phyloP scores from a whole-genome alignment of 805 yeast species.

The Yamadazyma insecticola region DNA sequence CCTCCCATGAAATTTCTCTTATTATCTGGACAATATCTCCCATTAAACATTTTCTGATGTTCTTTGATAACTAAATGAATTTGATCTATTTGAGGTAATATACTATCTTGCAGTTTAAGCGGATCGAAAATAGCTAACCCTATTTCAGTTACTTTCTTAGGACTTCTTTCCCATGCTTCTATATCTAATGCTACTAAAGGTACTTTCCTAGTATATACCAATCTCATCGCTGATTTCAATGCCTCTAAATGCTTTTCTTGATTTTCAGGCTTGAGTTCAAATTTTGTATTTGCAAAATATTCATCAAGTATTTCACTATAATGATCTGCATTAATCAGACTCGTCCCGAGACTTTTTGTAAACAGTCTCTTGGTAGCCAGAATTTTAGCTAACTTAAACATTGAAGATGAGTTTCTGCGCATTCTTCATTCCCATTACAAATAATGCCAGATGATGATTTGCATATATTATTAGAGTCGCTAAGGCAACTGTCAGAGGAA shows the following conservation, averaged over 20 bases:
- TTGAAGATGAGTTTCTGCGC: too few species aligned
- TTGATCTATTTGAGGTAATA: conserved; percentile 38
- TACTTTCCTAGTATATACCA: conserved; percentile 18
- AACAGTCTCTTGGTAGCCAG: too few species aligned
- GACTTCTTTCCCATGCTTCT: conserved; percentile 51
- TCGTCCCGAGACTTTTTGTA: too few species aligned
- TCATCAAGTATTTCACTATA: conserved; percentile 13
- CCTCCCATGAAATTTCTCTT: conserved; percentile 50
- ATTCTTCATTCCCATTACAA: too few species aligned
- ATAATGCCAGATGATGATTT: too few species aligned
- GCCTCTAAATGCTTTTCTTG: conserved; percentile 5
- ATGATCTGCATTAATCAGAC: too few species aligned
- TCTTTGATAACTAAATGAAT: conserved; percentile 46
- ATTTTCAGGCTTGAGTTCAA: conserved; percentile 13
- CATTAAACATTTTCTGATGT: conserved; percentile 35
- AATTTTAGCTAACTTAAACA: too few species aligned
- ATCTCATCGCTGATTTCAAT: conserved; percentile 14
- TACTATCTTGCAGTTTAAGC: conserved; percentile 29
- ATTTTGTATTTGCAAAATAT: conserved; percentile 17
- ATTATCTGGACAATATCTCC: conserved; percentile 51
- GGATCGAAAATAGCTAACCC: conserved; percentile 60
- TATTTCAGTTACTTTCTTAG: conserved; percentile 47
- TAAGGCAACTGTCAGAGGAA: too few species aligned
- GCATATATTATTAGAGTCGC: too few species aligned
- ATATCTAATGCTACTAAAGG: conserved; percentile 49